Base-by-base conservation (phyloP, 1,284 basidiomycete species). In the Ganoderma multipileum region DNA sequence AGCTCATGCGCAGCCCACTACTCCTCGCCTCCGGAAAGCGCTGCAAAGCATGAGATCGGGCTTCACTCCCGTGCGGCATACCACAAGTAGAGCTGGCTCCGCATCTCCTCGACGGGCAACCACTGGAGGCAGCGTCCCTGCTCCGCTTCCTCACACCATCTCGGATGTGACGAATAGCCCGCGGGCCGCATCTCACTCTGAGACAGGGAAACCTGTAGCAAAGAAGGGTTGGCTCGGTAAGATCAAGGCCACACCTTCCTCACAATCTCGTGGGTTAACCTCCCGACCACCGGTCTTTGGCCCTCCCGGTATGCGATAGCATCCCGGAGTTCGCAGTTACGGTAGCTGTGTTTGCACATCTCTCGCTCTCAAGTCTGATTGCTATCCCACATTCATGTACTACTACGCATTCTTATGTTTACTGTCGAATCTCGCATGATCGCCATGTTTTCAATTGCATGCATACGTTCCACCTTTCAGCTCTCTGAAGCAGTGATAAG, bases 141-240 rank as follows among this genome's bases (percentile, higher is more conserved):
- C 69, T 18, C 44, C 76, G 9, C 63, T 75, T 2, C 69, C 73
- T 58, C 61, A 68, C 36, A 66, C 69, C 16, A 91, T 91, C 66
- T 82, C 86, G 18, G 90, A 92, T 73, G 86, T 91, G 61, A 92
- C 91, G 41, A 92, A 92, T 75, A 91, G 85, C 71, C 89, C 90
- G 3, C 82, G 85, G 39, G 77, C 77, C 1, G 68, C 73, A 41
- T 79, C 77, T 26, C 80, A 79, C 64, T 72, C 70, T 28, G 72
- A 74, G 30, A 68, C 65, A 3, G 42, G 57, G 33, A 71, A 70
- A 54, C 52, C 66, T 6, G 71, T 73, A 18, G 73, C 71, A 41
- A 76, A 76, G 68, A 79, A 74, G 65, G 78, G 79, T 6, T 81
- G 79, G 79, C 67, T 80, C 30, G 78, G 77, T 26, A 81, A 79